Conservation (phyloP, 2,329 filamentous ascomycete species). For the Scortechinia acanthostroma region DNA sequence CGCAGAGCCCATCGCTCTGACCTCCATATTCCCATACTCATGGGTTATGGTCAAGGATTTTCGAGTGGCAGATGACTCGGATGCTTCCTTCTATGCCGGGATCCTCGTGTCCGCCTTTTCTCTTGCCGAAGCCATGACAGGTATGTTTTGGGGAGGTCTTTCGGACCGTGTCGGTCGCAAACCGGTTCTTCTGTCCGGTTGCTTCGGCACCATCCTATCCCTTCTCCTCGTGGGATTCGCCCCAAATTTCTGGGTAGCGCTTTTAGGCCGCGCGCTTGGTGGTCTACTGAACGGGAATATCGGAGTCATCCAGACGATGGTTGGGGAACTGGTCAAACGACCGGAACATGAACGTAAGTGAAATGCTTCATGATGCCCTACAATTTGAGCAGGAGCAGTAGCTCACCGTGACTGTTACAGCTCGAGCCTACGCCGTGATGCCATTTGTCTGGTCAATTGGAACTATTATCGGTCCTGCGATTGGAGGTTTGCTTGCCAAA, state of each 20-base stretch:
- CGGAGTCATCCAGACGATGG: conserved; percentile 86
- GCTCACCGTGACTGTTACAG: too few species aligned
- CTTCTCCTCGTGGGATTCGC: conserved; percentile 79
- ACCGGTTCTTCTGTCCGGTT: conserved; percentile 75
- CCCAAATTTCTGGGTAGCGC: conserved; percentile 75
- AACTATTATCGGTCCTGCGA: conserved; percentile 73
- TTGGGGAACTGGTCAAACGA: conserved; percentile 76
- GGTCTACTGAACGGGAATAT: conserved; percentile 87
- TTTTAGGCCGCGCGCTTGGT: conserved; percentile 69
- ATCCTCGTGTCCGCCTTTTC: conserved; percentile 35
- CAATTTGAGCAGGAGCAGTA: neutral
- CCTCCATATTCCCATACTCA: conserved; percentile 33
- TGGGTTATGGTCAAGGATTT: conserved; percentile 31
- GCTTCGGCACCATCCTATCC: conserved; percentile 74
- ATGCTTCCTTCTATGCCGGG: conserved; percentile 38
- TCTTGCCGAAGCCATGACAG: conserved; percentile 30
- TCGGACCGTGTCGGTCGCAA: conserved; percentile 43
- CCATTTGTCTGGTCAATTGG: conserved; percentile 90
- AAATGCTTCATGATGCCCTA: neutral
- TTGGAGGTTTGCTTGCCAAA: conserved; percentile 79
- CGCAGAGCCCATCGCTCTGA: conserved; percentile 35
- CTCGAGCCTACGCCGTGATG: conserved; percentile 83
- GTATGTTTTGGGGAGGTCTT: conserved; percentile 29
- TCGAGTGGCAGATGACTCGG: conserved; percentile 20
- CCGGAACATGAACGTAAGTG: conserved; percentile 78